Evolutionary conservation across 768 basidiomycete genomes (phyloP).

Genomic region (Auricularia cornea): DNA sequence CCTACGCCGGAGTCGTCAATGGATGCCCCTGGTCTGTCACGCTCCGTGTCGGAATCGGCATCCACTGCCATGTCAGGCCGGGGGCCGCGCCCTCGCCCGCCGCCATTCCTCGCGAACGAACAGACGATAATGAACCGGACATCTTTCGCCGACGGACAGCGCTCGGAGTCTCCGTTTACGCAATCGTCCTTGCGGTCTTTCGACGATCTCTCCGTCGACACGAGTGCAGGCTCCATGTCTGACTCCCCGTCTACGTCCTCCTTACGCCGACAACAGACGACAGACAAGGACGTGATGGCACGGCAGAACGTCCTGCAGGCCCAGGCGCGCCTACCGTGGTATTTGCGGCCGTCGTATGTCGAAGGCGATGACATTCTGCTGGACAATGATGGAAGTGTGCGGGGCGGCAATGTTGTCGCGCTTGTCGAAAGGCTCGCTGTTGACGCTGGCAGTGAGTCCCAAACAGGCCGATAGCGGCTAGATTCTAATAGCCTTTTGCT

Average conservation of each 20-base stretch:
- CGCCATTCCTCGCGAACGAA: constrained; percentile 7
- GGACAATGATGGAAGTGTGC: constrained; percentile 56
- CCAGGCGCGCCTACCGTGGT: constrained; percentile 40
- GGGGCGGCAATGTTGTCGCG: constrained; percentile 60
- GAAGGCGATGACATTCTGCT: constrained; percentile 51
- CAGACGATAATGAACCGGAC: constrained; percentile 7
- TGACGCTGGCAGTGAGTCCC: constrained; percentile 48
- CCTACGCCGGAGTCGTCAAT: constrained; percentile 17
- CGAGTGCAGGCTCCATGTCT: neutral
- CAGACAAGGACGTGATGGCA: neutral
- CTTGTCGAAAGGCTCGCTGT: constrained; percentile 63
- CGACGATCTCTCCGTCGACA: neutral
- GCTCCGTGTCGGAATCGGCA: neutral
- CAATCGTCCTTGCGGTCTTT: neutral
- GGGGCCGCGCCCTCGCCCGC: constrained; percentile 6
- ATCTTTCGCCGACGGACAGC: constrained; percentile 4
- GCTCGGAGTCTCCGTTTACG: neutral
- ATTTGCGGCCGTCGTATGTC: constrained; percentile 45
- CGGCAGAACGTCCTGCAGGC: neutral
- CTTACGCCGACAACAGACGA: constrained; percentile 3
- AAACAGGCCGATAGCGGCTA: constrained; percentile 7
- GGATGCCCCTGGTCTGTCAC: neutral
- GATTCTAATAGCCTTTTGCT: neutral
- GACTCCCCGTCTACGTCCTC: constrained; percentile 1
- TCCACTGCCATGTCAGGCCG: constrained; percentile 5